Evolutionary conservation across 78 protist species (phyloP).

Genomic region (Thecamonas trahens): DNA sequence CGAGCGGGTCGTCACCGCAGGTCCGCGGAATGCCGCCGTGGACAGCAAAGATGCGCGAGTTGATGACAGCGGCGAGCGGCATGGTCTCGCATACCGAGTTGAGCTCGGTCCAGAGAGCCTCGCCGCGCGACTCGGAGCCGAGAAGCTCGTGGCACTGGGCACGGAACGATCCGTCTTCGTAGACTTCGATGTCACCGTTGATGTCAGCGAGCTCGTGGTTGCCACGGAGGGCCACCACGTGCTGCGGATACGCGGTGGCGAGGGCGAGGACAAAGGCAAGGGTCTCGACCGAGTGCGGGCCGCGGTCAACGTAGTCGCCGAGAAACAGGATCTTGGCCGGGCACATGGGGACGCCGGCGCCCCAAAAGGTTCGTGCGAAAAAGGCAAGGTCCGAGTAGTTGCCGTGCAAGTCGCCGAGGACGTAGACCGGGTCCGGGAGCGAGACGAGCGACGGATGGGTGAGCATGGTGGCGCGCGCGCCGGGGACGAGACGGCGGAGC

Average conservation of each 20-base stretch:
- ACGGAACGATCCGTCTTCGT: not conserved
- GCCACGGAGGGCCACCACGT: slow-evolving; percentile 43
- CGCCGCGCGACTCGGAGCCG: not conserved
- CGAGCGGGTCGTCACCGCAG: not conserved
- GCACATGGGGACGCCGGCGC: not conserved
- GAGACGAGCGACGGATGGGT: not conserved
- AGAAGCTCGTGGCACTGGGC: not conserved
- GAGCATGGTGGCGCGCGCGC: too few relatives aligned
- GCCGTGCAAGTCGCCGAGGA: slow-evolving; percentile 4
- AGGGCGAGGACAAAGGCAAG: slow-evolving; percentile 20
- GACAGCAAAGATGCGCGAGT: not conserved
- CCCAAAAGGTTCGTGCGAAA: not conserved
- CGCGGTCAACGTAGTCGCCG: slow-evolving; percentile 73
- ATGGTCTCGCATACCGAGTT: slow-evolving; percentile 13
- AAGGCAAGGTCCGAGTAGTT: not conserved
- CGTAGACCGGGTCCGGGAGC: not conserved
- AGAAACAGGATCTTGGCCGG: slow-evolving; percentile 36
- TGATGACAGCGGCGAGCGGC: slow-evolving; percentile 32
- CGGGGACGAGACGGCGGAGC: too few relatives aligned
- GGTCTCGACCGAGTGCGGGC: slow-evolving; percentile 38
- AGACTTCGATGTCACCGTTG: not conserved
- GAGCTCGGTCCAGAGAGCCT: not conserved
- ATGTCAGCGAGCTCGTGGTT: slow-evolving; percentile 49
- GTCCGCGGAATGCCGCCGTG: slow-evolving; percentile 46
- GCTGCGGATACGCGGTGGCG: slow-evolving; percentile 19